phyloP scores from a whole-genome alignment of 345 rosid genomes.

The Eucalyptus camaldulensis region DNA sequence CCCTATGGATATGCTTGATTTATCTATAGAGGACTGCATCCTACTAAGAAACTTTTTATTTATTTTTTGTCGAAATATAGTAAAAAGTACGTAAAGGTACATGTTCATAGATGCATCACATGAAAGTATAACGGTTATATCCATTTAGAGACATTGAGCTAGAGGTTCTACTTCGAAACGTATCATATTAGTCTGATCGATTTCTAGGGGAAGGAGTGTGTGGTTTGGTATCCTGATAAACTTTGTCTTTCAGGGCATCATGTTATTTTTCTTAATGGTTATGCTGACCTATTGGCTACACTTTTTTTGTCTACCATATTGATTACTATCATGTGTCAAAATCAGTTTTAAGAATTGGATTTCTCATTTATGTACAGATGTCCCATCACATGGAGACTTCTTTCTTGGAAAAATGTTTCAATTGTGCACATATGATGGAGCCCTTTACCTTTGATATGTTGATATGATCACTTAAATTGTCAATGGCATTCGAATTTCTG shows the following conservation, averaged over 20 bases:
- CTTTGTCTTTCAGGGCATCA: neutral
- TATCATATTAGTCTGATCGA: neutral
- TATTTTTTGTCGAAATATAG: neutral
- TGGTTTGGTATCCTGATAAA: neutral
- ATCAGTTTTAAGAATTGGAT: neutral
- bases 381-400: neutral
- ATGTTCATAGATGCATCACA: neutral
- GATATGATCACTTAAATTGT: neutral
- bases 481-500: neutral
- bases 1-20: neutral
- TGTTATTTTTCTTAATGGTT: neutral
- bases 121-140: neutral
- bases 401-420: neutral
- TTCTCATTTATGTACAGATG: neutral
- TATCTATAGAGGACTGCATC: neutral
- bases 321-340: neutral
- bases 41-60: neutral
- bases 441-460: neutral
- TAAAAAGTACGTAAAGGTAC: neutral
- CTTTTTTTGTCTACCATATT: neutral
- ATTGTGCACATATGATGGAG: neutral
- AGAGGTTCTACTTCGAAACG: neutral
- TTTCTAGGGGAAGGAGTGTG: neutral
- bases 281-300: neutral
- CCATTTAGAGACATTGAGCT: neutral